These are phyloP conservation scores for Russula ochroleuca DNA, from an alignment of 768 basidiomycete species.

Conservation along the genomic window DNA sequence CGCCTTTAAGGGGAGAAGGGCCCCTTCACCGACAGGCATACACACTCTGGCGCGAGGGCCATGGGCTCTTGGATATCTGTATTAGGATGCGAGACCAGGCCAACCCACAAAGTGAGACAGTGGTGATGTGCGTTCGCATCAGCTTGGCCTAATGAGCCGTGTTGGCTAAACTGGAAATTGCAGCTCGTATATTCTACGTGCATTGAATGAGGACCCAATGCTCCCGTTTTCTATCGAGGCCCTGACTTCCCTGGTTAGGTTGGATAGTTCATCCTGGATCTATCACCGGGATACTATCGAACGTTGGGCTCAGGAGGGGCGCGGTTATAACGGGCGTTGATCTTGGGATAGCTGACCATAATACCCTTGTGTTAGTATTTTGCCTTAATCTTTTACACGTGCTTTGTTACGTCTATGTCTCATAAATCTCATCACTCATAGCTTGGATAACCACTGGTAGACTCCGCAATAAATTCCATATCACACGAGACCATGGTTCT, in stretches of 20 bases:
- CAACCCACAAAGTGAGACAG: conserved; percentile 44
- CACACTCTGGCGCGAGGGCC: conserved; percentile 40
- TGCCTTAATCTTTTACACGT: too few relatives aligned
- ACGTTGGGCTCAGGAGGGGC: conserved; percentile 23
- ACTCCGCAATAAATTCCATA: too few relatives aligned
- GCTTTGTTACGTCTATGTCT: too few relatives aligned
- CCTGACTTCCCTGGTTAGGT: conserved; percentile 38
- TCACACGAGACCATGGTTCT: too few relatives aligned
- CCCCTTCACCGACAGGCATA: conserved; percentile 41
- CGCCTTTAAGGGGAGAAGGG: background rate
- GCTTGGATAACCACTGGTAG: too few relatives aligned
- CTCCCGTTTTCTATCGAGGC: conserved; percentile 38
- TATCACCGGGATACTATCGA: conserved; percentile 41
- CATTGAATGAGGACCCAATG: conserved; percentile 39
- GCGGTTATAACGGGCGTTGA: conserved; percentile 1
- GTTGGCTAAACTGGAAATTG: background rate
- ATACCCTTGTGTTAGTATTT: too few relatives aligned
- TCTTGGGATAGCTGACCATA: too few relatives aligned
- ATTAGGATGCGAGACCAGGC: conserved; percentile 35
- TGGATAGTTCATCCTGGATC: conserved; percentile 42
- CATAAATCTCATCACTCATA: too few relatives aligned
- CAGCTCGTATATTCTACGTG: conserved; percentile 44
- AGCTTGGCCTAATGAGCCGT: background rate
- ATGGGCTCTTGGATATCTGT: conserved; percentile 40
- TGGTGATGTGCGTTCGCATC: conserved; percentile 42